These are phyloP conservation scores for Trichoderma arundinaceum DNA, from an alignment of 2,329 filamentous ascomycete species.

Conservation along the genomic window DNA sequence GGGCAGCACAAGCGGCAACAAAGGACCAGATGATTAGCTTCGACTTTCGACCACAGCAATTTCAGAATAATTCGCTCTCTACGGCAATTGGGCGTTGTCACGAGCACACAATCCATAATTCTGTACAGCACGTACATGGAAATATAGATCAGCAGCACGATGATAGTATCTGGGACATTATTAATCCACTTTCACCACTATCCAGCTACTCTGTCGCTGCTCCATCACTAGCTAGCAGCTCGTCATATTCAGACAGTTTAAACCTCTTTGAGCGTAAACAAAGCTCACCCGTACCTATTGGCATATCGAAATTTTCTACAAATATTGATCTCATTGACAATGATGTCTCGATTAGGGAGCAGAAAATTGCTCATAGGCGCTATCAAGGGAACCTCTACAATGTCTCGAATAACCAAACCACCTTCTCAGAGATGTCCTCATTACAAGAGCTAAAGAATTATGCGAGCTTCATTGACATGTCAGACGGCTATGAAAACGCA, in stretches of 20 bases:
- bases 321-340: not conserved
- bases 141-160: not conserved
- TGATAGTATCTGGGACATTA: not conserved
- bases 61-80: not conserved
- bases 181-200: not conserved
- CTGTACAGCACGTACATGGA: not conserved
- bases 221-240: not conserved
- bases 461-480: not conserved
- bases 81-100: not conserved
- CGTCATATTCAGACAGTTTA: slow-evolving; percentile 2
- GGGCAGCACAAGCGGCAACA: slow-evolving; percentile 49
- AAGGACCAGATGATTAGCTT: not conserved
- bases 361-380: not conserved
- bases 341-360: not conserved
- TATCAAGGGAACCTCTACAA: not conserved
- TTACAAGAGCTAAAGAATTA: not conserved
- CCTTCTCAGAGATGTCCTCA: not conserved
- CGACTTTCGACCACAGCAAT: not conserved
- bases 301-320: not conserved
- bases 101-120: not conserved
- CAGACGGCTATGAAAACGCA: not conserved
- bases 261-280: not conserved
- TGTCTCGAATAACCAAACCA: too few relatives aligned
- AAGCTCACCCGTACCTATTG: not conserved
- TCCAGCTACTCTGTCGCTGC: not conserved